Percentiles rank a stretch among this genome's conserved stretches.
These are phyloP conservation scores for Escovopsis sp. DNA, from an alignment of 2,329 filamentous ascomycete genomes.

Conservation along the genomic window DNA sequence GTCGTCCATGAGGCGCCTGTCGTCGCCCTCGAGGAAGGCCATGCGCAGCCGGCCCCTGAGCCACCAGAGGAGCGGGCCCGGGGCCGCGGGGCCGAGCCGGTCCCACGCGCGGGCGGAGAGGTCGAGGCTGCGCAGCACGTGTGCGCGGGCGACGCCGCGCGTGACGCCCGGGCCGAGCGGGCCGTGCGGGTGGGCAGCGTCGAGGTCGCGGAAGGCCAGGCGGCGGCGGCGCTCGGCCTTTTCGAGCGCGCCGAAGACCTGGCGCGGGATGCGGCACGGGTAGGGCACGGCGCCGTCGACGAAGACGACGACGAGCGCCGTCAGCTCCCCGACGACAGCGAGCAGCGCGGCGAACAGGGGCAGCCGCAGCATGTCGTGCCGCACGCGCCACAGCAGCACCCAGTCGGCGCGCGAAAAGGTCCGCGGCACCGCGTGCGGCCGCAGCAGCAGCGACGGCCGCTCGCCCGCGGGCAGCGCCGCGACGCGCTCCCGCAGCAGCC, in stretches of 20 bases:
- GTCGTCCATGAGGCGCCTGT: conserved; percentile 47
- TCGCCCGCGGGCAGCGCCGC: conserved; percentile 38
- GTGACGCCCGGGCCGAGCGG: conserved; percentile 19
- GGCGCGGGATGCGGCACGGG: conserved; percentile 69
- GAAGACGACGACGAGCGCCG: conserved; percentile 61
- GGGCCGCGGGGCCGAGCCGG: conserved; percentile 31
- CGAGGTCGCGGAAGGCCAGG: conserved; percentile 31
- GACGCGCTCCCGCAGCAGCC: conserved; percentile 31
- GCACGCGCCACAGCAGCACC: conserved; percentile 53
- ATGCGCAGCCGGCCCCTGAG: conserved; percentile 38
- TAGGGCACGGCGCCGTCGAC: conserved; percentile 59
- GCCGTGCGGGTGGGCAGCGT: conserved; percentile 19
- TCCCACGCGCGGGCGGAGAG: conserved; percentile 37
- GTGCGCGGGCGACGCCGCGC: conserved; percentile 16
- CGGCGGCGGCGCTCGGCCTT: conserved; percentile 38
- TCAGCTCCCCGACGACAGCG: conserved; percentile 71
- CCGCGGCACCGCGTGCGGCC: conserved; percentile 18
- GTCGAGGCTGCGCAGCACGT: conserved; percentile 28
- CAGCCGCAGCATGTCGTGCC: conserved; percentile 60
- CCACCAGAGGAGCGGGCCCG: conserved; percentile 30
- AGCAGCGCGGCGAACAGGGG: conserved; percentile 66
- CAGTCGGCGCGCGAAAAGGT: conserved; percentile 48
- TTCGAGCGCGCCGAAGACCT: conserved; percentile 45
- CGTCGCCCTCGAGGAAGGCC: conserved; percentile 55
- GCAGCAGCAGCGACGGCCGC: conserved; percentile 25